These are phyloP conservation scores for Brasenia schreberi DNA, from an alignment of 164 flowering plant genomes.

Conservation along the genomic window DNA sequence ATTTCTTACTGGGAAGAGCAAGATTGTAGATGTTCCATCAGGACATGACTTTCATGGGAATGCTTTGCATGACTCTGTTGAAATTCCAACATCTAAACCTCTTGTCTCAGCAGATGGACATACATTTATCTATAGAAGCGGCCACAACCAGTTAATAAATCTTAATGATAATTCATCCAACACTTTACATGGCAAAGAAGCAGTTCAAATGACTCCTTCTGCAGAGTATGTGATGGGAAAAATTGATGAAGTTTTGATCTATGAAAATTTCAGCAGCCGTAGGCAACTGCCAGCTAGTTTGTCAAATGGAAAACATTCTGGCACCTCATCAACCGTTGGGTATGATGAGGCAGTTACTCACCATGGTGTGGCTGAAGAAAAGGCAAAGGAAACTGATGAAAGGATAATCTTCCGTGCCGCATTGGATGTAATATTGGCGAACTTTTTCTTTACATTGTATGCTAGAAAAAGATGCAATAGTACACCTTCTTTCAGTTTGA, in stretches of 20 bases:
- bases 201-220: conserved; percentile 13
- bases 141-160: conserved; percentile 14
- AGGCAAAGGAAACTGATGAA: conserved; percentile 46
- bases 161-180: conserved; percentile 12
- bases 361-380: conserved; percentile 37
- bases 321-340: conserved; percentile 22
- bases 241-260: conserved; percentile 25
- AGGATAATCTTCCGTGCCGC: conserved; percentile 77
- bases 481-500: not conserved
- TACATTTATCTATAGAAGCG: conserved; percentile 1
- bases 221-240: conserved; percentile 15
- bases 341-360: conserved; percentile 29
- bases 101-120: not conserved
- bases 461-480: not conserved
- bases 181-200: conserved; percentile 16
- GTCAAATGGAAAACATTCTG: conserved; percentile 32
- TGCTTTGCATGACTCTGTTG: not conserved
- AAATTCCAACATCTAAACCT: not conserved
- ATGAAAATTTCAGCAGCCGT: conserved; percentile 22
- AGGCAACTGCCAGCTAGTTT: conserved; percentile 50
- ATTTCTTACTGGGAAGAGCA: not conserved
- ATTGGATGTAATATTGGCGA: conserved; percentile 41
- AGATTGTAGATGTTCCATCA: not conserved
- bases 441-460: not conserved
- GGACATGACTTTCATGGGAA: not conserved